Evolutionary conservation across 208 protist species (phyloP).

Genomic region (Strigomonas culicis): DNA sequence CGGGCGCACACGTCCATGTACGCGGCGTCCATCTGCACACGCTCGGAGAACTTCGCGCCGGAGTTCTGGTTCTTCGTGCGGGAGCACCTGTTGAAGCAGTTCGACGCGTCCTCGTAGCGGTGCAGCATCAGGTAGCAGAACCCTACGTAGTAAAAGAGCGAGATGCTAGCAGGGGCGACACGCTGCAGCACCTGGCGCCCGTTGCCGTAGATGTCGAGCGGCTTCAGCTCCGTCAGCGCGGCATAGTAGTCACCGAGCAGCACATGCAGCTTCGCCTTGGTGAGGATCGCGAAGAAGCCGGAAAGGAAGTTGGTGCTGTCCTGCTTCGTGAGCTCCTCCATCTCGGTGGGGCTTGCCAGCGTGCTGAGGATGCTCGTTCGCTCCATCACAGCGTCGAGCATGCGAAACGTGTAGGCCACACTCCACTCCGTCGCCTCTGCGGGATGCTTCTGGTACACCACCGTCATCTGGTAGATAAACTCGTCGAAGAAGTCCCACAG

Average conservation of each 20-base stretch:
- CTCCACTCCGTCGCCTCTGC: constrained; percentile 59
- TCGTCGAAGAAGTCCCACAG: constrained; percentile 92
- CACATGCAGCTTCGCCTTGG: constrained; percentile 77
- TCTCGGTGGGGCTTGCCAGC: constrained; percentile 21
- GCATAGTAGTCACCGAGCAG: constrained; percentile 83
- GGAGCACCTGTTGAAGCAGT: constrained; percentile 72
- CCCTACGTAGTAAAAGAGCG: constrained; percentile 82
- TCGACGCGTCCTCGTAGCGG: constrained; percentile 86
- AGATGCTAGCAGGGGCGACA: constrained; percentile 70
- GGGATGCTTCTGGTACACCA: constrained; percentile 85
- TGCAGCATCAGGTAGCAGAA: constrained; percentile 92
- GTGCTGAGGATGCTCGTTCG: constrained; percentile 35
- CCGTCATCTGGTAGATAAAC: constrained; percentile 87
- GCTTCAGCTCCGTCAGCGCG: constrained; percentile 63
- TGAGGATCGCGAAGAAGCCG: constrained; percentile 83
- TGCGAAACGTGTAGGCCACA: constrained; percentile 46
- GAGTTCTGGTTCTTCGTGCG: constrained; percentile 56
- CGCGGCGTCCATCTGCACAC: constrained; percentile 73
- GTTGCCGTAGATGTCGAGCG: constrained; percentile 68
- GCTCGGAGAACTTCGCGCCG: constrained; percentile 79
- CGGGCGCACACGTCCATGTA: constrained; percentile 82
- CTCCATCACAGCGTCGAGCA: constrained; percentile 56
- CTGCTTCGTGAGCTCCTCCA: constrained; percentile 36
- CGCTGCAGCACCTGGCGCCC: constrained; percentile 56
- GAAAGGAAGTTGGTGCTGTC: constrained; percentile 43